Evolutionary conservation across 2,329 filamentous ascomycete genomes (phyloP), one percentile per base, ranked within the genome.

Genomic region (Hypoxylon rubiginosum): DNA sequence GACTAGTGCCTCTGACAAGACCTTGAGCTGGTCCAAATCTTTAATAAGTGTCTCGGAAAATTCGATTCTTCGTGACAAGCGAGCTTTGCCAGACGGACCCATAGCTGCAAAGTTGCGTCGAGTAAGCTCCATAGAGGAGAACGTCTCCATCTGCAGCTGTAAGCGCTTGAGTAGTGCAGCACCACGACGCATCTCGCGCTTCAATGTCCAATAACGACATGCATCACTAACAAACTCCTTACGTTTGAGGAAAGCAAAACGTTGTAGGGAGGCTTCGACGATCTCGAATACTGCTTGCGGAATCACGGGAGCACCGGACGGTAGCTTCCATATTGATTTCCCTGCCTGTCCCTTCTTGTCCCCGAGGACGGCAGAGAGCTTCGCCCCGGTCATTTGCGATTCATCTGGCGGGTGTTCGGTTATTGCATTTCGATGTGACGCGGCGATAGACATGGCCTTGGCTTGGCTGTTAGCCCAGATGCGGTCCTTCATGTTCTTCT

Each of bases 201-300:
- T 99, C 68, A 99, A 80, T 0, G 96, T 98, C 96, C 96, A 99
- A 80, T 98, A 99, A 72, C 93, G 94, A 81, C 95, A 98, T 1
- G 92, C 92, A 78, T 97, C 95, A 62, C 93, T 91, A 2, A 97
- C 90, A 77, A 93, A 99, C 66, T 97, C 94, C 76, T 97, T 97
- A 56, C 94, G 89, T 76, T 96, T 97, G 30, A 91, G 89, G 62
- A 89, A 82, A 36, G 88, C 88, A 77, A 98, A 98, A 51, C 93
- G 90, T 67, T 91, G 88, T 34, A 99, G 85, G 0, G 94, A 92
- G 48, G 88, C 88, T 72, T 97, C 92, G 21, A 99, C 93, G 28
- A 91, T 90, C 70, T 95, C 92, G 67, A 94, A 94, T 2, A 98
- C 91, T 2, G 92, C 90, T 71, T 94, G 91, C 0, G 96, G 96